These are phyloP conservation scores for Sungouiozyma ichnusensis DNA, from an alignment of 805 yeast genomes.

Conservation along the genomic window DNA sequence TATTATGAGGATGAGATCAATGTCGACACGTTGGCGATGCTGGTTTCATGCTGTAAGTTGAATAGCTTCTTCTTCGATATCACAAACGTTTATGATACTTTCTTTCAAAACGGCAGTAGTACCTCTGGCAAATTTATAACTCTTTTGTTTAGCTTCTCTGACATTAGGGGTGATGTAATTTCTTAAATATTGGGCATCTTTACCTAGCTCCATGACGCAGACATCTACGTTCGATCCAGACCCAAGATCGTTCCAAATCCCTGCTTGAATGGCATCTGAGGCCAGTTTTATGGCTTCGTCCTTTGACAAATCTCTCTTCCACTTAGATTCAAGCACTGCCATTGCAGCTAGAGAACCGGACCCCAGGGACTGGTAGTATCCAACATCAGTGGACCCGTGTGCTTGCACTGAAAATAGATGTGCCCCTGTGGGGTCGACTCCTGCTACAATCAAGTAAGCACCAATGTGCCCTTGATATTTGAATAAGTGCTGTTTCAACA, in stretches of 20 bases:
- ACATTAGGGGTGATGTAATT: conserved; percentile 87
- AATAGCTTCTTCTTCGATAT: conserved; percentile 54
- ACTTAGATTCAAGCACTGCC: conserved; percentile 88
- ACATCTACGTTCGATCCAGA: conserved; percentile 97
- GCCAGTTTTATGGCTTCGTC: conserved; percentile 91
- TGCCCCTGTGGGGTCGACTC: conserved; percentile 93
- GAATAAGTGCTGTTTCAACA: conserved; percentile 90
- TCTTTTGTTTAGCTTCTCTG: conserved; percentile 69
- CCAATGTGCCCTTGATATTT: conserved; percentile 97
- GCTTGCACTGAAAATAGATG: conserved; percentile 91
- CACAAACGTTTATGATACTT: conserved; percentile 53
- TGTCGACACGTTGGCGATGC: too few species aligned
- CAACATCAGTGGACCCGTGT: conserved; percentile 96
- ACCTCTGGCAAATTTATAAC: conserved; percentile 82
- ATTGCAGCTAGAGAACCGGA: conserved; percentile 97
- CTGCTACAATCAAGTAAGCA: conserved; percentile 96
- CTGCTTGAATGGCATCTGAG: conserved; percentile 89
- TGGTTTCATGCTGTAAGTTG: conserved; percentile 29
- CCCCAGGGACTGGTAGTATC: conserved; percentile 84
- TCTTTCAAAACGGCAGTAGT: conserved; percentile 81
- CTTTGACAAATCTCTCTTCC: conserved; percentile 66
- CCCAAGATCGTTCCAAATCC: conserved; percentile 98
- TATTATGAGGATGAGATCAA: too few species aligned
- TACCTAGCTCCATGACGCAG: conserved; percentile 91
- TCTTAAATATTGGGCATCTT: conserved; percentile 76